Base-by-base conservation (phyloP, 441 rosid species). In the Eruca vesicaria region DNA sequence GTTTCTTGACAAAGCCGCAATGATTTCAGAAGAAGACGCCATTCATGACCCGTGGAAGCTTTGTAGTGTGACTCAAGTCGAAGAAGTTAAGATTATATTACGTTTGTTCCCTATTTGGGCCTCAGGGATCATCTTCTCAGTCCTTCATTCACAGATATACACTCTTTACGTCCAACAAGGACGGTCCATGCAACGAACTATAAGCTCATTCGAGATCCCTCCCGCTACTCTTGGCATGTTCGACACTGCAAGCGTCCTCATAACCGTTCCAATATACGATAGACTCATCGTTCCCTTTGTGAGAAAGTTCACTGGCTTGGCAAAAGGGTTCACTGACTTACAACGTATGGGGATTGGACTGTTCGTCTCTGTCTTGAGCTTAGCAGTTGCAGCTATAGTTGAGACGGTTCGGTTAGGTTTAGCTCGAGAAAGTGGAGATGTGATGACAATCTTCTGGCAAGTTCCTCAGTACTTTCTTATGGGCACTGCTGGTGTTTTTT, bases 91-190 rank as follows among this genome's bases (percentile, higher is more conserved):
- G 76, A 82, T 87, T 79, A 56, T 87, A 1, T 8, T 87, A 62
- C 82, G 86, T 76, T 15, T 87, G 53, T 43, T 85, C 9, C 89
- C 90, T 0, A 83, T 90, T 16, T 89, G 90, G 88, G 28, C 84
- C 9, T 86, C 87, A 82, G 74, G 86, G 5, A 68, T 86, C 58
- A 9, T 86, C 14, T 81, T 86, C 35, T 89, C 92, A 8, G 77
- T 78, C 3, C 84, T 86, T 2, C 85, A 81, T 71, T 59, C 84
- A 35, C 88, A 86, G 48, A 81, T 85, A 64, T 69, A 80, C 18
- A 85, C 91, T 18, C 78, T 89, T 31, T 85, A 86, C 52, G 86
- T 86, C 8, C 84, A 86, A 77, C 92, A 90, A 82, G 87, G 94
- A 12, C 82, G 88, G 36, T 89, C 85, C 78, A 85, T 85, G 56